phyloP scores from a whole-genome alignment of 75 land plant genomes.

The Selaginella tamariscina region DNA sequence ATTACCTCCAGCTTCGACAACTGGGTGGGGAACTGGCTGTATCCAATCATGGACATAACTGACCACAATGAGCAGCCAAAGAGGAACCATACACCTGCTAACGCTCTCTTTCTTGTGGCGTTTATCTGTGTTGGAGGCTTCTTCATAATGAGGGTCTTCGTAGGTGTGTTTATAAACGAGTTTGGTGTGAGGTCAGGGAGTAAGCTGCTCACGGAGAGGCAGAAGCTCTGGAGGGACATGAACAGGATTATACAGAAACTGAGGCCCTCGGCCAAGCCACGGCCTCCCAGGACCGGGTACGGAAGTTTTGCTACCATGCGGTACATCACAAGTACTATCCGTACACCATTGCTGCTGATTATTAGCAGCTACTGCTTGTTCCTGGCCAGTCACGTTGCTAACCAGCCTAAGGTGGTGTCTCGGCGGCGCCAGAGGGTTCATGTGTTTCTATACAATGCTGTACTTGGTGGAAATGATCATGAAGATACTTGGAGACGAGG shows the following conservation, averaged over 20 bases:
- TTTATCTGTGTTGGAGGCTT: conserved; percentile 22
- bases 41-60: conserved; percentile 23
- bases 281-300: not conserved
- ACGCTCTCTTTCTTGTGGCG: conserved; percentile 18
- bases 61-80: conserved; percentile 14
- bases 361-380: conserved; percentile 16
- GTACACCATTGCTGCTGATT: no score
- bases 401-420: not conserved
- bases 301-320: conserved; percentile 8
- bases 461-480: conserved; percentile 19
- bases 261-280: conserved; percentile 13
- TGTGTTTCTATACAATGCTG: conserved; percentile 12
- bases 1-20: conserved; percentile 27
- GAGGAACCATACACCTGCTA: conserved; percentile 9
- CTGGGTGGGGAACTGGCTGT: conserved; percentile 20
- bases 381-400: conserved; percentile 19
- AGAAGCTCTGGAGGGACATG: conserved; percentile 31
- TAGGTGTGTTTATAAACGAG: conserved; percentile 34
- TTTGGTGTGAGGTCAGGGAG: conserved; percentile 32
- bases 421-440: not conserved
- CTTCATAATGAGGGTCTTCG: conserved; percentile 25
- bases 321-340: conserved; percentile 15
- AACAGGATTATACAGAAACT: conserved; percentile 27
- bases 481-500: conserved; percentile 24
- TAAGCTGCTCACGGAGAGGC: conserved; percentile 30